These are phyloP conservation scores for Candida bentonensis DNA, from an alignment of 805 yeast genomes.

Conservation along the genomic window DNA sequence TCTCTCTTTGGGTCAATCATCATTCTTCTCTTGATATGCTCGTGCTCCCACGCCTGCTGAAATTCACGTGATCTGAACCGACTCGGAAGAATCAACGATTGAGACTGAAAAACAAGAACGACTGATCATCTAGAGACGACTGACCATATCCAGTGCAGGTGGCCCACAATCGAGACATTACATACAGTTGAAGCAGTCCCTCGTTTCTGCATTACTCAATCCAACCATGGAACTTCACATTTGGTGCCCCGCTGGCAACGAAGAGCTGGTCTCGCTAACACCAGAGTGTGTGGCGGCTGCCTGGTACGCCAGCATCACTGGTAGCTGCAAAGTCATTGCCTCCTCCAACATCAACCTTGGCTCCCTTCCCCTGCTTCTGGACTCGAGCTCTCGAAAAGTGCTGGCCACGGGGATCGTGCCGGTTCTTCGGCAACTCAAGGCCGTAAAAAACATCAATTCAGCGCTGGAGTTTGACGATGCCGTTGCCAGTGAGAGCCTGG, in stretches of 20 bases:
- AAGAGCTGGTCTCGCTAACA: constrained; percentile 13
- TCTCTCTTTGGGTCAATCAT: no score
- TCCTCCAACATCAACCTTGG: constrained; percentile 16
- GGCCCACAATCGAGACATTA: no score
- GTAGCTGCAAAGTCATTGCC: constrained; percentile 9
- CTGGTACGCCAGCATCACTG: constrained; percentile 13
- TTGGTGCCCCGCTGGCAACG: constrained; percentile 19
- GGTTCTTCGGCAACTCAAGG: constrained; percentile 13
- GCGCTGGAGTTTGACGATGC: constrained; percentile 6
- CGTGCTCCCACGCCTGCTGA: no score
- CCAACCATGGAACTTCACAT: no score
- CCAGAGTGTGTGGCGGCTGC: constrained; percentile 21
- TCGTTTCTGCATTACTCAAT: no score
- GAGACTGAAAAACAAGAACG: no score
- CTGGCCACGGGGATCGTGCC: constrained; percentile 13
- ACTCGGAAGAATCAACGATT: no score
- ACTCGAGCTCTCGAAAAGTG: constrained; percentile 8
- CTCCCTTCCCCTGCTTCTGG: constrained; percentile 14
- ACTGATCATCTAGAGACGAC: no score
- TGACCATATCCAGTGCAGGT: no score
- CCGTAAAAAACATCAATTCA: constrained; percentile 2
- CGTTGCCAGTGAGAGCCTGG: constrained; percentile 10
- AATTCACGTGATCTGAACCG: no score
- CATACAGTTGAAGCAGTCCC: no score
- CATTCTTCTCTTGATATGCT: no score